Evolutionary conservation across 208 protist species (phyloP), one percentile per base, ranked within the genome.

Genomic region (Acanthamoeba royreba): DNA sequence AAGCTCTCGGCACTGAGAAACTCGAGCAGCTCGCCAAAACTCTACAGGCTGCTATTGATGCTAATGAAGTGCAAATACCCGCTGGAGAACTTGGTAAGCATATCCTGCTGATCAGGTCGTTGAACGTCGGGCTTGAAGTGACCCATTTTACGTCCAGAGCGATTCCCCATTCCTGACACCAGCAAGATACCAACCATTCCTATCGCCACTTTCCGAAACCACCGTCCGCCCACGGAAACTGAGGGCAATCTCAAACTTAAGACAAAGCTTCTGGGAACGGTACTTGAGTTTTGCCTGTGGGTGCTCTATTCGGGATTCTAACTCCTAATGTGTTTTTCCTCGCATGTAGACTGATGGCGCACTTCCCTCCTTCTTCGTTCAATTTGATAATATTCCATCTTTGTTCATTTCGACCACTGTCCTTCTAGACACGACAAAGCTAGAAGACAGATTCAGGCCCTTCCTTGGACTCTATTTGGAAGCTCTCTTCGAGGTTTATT

Each of bases 101-200:
- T 87, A n/a, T 83, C 72, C 63, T 74, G n/a, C 33, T 74, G 28
- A 74, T 25, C 63, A n/a, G 22, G 19, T 28, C 13, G 11, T 35
- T 9, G 63, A 13, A 8, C 17, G 33, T 74, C 63, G 22, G 33
- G 11, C 33, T 13, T 8, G 28, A 74, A 25, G 22, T 74, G n/a
- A n/a, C n/a, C n/a, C n/a, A n/a, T 5, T 42, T 9, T 13, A 11
- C 22, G 42, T 43, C 5, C 81, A 46, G 74, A 74, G 46, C 13
- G 17, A 22, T 95, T 95, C 28, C 31, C 53, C 22, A 69, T 95
- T 7, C 94, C 94, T 33, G 49, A 83, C 7, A 58, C 83, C 33
- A 63, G n/a, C 45, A 74, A 91, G 43, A 93, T 95, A 19, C 91
- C 69, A 25, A 61, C 86, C n/a, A 93, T 95, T 17, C 91, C 69